phyloP scores from a whole-genome alignment of 2,329 filamentous ascomycete genomes.

The Xylariaceae sp. region DNA sequence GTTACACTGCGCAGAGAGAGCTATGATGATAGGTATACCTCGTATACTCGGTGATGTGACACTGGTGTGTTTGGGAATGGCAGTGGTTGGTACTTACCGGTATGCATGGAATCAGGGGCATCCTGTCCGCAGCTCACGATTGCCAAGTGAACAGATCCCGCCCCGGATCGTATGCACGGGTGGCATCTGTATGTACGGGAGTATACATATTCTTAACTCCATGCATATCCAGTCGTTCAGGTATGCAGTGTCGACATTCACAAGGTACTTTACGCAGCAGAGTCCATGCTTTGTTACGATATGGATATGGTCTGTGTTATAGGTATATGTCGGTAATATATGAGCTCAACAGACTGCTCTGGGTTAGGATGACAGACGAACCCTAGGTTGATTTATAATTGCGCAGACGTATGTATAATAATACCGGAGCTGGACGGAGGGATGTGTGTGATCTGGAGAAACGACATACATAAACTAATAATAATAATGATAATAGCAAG shows the following conservation, averaged over 20 bases:
- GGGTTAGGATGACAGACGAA: neutral
- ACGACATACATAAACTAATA: neutral
- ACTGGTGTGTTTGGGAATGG: neutral
- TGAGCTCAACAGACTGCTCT: neutral
- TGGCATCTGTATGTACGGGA: neutral
- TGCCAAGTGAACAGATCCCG: neutral
- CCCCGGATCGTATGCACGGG: neutral
- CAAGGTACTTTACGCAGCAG: no score
- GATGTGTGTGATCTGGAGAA: neutral
- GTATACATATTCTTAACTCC: neutral
- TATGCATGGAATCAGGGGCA: neutral
- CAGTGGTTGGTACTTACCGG: neutral
- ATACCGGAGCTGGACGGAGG: neutral
- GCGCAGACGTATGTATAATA: no score
- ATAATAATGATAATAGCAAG: neutral
- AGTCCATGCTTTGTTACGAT: no score
- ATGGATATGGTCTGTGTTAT: no score
- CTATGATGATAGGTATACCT: neutral
- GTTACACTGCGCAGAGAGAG: neutral
- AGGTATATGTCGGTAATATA: neutral
- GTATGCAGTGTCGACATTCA: no score
- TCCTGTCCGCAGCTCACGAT: neutral
- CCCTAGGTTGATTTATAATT: neutral
- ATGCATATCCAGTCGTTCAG: no score
- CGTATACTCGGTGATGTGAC: no score